Conservation (phyloP, 2,329 filamentous ascomycete species). For the Dothistroma pini region DNA sequence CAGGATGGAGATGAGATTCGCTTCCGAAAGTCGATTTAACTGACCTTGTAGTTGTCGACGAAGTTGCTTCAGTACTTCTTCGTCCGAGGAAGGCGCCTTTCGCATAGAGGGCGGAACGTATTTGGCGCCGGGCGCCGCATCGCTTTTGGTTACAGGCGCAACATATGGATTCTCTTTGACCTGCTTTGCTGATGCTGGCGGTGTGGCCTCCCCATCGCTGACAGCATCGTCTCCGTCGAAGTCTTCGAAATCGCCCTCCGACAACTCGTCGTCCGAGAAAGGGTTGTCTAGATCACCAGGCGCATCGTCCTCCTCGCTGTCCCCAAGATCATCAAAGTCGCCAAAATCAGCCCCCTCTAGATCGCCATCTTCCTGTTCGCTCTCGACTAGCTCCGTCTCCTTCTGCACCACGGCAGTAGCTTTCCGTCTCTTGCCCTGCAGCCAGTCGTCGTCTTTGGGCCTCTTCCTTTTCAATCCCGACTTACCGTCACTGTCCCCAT, state of each 20-base stretch:
- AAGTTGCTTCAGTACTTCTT: constrained; percentile 65
- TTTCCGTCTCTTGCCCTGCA: constrained; percentile 56
- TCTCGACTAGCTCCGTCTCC: constrained; percentile 25
- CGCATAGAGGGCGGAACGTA: constrained; percentile 87
- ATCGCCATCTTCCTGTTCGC: constrained; percentile 13
- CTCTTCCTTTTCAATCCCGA: constrained; percentile 52
- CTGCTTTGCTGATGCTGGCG: constrained; percentile 38
- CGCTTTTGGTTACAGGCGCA: constrained; percentile 56
- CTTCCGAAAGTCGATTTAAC: constrained; percentile 88
- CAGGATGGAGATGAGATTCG: constrained; percentile 81
- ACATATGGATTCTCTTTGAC: constrained; percentile 83
- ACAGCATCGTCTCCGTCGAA: constrained; percentile 37
- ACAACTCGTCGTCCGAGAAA: constrained; percentile 35
- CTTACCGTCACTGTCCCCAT: constrained; percentile 43
- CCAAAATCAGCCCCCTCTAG: constrained; percentile 22
- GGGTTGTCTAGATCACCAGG: constrained; percentile 27
- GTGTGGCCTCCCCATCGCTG: constrained; percentile 33
- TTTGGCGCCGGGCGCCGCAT: constrained; percentile 52
- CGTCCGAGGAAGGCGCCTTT: constrained; percentile 58
- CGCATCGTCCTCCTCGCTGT: constrained; percentile 39
- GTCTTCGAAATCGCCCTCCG: constrained; percentile 28
- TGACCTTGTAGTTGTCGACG: constrained; percentile 80
- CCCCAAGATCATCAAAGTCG: constrained; percentile 39
- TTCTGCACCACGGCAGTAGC: constrained; percentile 35
- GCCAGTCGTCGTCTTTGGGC: constrained; percentile 59